Percentiles rank a stretch among this genome's conserved stretches.
These are phyloP conservation scores for Entomortierella lignicola DNA, from an alignment of 192 early-diverging fungal species.

Conservation along the genomic window DNA sequence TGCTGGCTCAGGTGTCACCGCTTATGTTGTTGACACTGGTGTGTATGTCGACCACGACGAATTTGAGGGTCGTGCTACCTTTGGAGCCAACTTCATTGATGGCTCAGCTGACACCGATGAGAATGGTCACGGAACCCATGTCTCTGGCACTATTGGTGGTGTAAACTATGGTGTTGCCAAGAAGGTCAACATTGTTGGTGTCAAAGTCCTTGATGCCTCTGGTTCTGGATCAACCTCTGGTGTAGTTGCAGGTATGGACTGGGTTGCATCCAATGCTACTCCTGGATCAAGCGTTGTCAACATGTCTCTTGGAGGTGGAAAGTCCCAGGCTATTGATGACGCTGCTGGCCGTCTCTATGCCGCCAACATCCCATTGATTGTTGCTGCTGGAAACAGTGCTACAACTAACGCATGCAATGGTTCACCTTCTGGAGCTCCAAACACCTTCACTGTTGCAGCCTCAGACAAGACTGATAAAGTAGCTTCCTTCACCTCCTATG, in stretches of 20 bases:
- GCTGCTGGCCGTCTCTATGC: not conserved
- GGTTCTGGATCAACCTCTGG: not conserved
- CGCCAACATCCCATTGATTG: not conserved
- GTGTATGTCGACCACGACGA: not conserved
- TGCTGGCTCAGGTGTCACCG: slow-evolving; percentile 48
- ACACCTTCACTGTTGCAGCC: not conserved
- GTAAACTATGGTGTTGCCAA: not conserved
- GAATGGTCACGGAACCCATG: not conserved
- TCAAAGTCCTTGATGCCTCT: not conserved
- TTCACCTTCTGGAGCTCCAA: not conserved
- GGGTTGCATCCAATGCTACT: not conserved
- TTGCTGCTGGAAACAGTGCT: not conserved
- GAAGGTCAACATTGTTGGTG: not conserved
- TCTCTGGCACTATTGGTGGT: not conserved
- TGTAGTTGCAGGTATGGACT: not conserved
- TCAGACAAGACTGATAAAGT: not conserved
- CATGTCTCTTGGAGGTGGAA: slow-evolving; percentile 1
- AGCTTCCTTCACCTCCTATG: not conserved
- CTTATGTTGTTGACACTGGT: not conserved
- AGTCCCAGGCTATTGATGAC: not conserved
- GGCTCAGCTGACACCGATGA: not conserved
- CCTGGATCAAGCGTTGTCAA: not conserved
- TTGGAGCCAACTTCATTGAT: not conserved
- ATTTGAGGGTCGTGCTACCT: not conserved
- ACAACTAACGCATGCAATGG: not conserved